Base-by-base conservation (phyloP, 495 filamentous ascomycete species). In the Penicillium robsamsonii region DNA sequence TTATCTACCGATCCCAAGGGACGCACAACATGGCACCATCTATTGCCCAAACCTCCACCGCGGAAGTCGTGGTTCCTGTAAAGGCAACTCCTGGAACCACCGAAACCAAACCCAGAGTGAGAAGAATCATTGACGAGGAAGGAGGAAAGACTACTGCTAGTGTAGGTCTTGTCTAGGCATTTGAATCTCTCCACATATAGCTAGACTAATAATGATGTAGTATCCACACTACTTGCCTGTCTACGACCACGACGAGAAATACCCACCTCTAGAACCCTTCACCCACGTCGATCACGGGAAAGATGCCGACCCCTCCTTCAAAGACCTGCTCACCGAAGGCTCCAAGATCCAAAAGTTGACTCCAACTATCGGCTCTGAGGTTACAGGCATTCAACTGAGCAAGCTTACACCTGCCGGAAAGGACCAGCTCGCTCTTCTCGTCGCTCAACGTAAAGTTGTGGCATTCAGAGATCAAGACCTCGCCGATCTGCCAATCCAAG, bases 401-500 rank as follows among this genome's bases (percentile, higher is more conserved):
- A 73, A 78, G 42, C 80, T 96, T 20, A 82, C 70, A 51, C 48
- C 76, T 30, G 81, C 80, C 3, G 89, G 85, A 52, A 92, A 90
- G 69, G 87, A 94, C 65, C 85, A 94, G 69, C 81, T 96, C 5
- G 90, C 90, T 3, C 81, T 90, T 3, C 83, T 89, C 51, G 86
- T 90, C 6, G 88, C 89, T 4, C 82, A 91, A 71, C 79, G 87
- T 54, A 91, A 91, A 63, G 88, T 93, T 0, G 85, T 93, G 18
- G 89, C 84, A 3, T 93, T 96, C 79, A 79, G 86, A 25, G 81
- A 86, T 65, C 90, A 94, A 65, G 87, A 92, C 62, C 84, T 96
- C 57, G 85, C 85, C 47, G 80, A 89, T 58, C 70, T 92, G n/a
- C 76, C 86, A 5, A 90, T 93, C 56, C 68, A 79, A 33, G 73